Evolutionary conservation across 805 yeast genomes (phyloP).

Genomic region (Saccharomycopsis guyanensis): DNA sequence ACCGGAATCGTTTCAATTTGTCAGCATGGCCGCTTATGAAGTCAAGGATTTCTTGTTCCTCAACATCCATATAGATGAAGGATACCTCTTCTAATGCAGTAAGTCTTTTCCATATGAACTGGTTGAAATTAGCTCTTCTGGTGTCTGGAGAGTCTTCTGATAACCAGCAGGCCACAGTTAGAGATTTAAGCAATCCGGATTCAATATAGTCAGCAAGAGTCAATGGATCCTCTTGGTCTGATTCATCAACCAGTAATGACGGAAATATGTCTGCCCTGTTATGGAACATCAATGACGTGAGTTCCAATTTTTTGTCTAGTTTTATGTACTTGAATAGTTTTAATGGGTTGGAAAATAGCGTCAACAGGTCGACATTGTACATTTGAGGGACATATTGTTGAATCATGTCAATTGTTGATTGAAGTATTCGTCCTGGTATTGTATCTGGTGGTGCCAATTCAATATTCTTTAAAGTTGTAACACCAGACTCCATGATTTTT

Average conservation of each 20-base stretch:
- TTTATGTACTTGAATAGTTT: neutral
- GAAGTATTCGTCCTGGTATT: slow-evolving; percentile 1
- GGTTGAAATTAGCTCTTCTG: slow-evolving; percentile 1
- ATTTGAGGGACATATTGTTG: neutral
- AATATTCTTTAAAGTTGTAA: neutral
- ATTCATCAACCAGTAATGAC: neutral
- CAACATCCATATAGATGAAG: slow-evolving; percentile 14
- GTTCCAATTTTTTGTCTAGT: neutral
- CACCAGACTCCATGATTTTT: neutral
- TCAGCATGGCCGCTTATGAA: slow-evolving; percentile 1
- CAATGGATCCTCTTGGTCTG: neutral
- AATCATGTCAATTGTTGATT: neutral
- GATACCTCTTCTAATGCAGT: slow-evolving; percentile 7
- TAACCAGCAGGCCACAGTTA: slow-evolving; percentile 14
- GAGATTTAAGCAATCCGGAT: neutral
- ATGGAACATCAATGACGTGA: slow-evolving; percentile 7
- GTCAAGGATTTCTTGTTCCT: slow-evolving; percentile 7
- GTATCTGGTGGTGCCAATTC: slow-evolving; percentile 5
- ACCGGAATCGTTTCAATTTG: slow-evolving; percentile 15
- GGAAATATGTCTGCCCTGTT: slow-evolving; percentile 8
- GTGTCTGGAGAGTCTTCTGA: neutral
- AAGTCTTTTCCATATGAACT: slow-evolving; percentile 7
- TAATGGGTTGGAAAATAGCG: slow-evolving; percentile 9
- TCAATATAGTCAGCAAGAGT: slow-evolving; percentile 7
- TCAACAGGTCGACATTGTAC: neutral